Percentiles rank a stretch among this genome's conserved stretches.
Evolutionary conservation across 805 yeast genomes (phyloP).

Genomic region (Nakazawaea peltata): DNA sequence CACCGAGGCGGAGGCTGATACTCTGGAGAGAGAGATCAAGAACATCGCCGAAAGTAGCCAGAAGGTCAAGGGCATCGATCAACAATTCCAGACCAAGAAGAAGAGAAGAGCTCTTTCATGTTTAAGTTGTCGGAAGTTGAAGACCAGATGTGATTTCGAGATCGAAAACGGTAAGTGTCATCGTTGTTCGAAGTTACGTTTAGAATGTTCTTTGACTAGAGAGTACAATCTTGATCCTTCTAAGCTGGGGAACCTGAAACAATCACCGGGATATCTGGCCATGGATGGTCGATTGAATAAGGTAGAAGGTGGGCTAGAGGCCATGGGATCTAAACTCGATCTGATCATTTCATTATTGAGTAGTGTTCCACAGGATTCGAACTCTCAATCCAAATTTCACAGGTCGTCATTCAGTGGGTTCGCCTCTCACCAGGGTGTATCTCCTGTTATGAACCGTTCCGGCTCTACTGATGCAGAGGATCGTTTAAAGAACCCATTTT

Average conservation of each 20-base stretch:
- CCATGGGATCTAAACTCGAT: constrained; percentile 11
- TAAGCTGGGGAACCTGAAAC: constrained; percentile 14
- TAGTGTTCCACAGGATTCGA: not conserved
- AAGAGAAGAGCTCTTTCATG: constrained; percentile 31
- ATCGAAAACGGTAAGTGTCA: constrained; percentile 36
- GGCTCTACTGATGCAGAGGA: constrained; percentile 1
- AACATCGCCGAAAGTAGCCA: not conserved
- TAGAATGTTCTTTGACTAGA: constrained; percentile 39
- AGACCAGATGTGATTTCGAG: constrained; percentile 50
- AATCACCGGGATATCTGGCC: not conserved
- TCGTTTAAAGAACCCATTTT: too few relatives aligned
- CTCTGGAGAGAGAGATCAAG: too few relatives aligned
- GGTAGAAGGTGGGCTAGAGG: constrained; percentile 7
- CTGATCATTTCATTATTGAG: constrained; percentile 14
- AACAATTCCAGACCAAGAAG: constrained; percentile 2
- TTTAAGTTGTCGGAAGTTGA: constrained; percentile 42
- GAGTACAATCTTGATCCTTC: constrained; percentile 31
- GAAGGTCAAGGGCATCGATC: not conserved
- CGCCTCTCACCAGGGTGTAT: too few relatives aligned
- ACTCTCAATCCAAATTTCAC: not conserved
- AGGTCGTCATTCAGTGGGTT: too few relatives aligned
- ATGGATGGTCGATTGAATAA: constrained; percentile 5
- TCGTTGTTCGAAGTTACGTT: constrained; percentile 38
- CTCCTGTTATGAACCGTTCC: too few relatives aligned
- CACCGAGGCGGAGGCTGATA: too few relatives aligned